Percentiles rank a stretch among this genome's conserved stretches.
These are phyloP conservation scores for Boletus reticuloceps DNA, from an alignment of 768 basidiomycete genomes.

Conservation along the genomic window DNA sequence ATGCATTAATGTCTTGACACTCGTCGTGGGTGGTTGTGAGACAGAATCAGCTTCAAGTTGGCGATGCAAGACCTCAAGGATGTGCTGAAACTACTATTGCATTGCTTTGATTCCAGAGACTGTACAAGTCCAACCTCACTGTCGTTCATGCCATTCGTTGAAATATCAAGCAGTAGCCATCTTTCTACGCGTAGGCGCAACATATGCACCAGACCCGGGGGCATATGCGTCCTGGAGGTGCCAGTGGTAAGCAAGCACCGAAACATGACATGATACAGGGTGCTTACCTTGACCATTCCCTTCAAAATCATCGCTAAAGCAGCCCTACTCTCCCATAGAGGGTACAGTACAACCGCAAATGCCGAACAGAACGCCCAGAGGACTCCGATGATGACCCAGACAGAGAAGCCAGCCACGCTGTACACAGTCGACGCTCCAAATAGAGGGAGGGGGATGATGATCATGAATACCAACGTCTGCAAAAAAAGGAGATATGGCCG, in stretches of 20 bases:
- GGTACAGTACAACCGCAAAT: conserved; percentile 77
- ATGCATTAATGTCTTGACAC: too few relatives aligned
- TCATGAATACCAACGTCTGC: conserved; percentile 60
- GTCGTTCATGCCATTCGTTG: background rate
- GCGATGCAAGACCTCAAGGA: too few relatives aligned
- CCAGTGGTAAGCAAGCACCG: background rate
- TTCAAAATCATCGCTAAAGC: conserved; percentile 57
- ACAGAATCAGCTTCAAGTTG: too few relatives aligned
- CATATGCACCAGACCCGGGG: conserved; percentile 41
- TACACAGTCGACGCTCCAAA: conserved; percentile 82
- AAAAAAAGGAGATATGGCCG: background rate
- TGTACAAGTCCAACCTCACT: background rate
- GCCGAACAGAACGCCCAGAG: conserved; percentile 81
- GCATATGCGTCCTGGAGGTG: conserved; percentile 39
- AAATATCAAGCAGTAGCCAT: background rate
- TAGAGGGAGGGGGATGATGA: conserved; percentile 80
- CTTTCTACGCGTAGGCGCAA: conserved; percentile 4
- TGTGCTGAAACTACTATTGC: too few relatives aligned
- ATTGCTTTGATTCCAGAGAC: background rate
- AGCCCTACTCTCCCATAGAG: conserved; percentile 77
- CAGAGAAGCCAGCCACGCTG: conserved; percentile 58
- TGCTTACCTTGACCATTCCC: conserved; percentile 62
- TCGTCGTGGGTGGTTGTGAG: too few relatives aligned
- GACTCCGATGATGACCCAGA: conserved; percentile 82
- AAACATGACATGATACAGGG: background rate